phyloP scores from a whole-genome alignment of 2,329 filamentous ascomycete genomes.

The Neofusicoccum ribis region DNA sequence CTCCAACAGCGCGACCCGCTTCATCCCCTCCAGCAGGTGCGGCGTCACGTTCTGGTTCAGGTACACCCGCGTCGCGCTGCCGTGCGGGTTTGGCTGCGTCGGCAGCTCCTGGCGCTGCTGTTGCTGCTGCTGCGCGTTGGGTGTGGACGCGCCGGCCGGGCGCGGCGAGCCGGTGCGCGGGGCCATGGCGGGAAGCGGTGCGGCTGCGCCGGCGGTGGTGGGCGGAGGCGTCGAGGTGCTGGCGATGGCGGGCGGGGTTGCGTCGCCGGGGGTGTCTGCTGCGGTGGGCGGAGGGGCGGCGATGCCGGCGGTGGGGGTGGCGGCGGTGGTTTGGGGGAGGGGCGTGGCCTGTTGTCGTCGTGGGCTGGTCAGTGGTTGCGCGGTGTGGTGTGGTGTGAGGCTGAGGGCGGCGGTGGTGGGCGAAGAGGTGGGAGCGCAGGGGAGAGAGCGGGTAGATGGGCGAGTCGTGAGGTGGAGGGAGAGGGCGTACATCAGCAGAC shows the following conservation, averaged over 20 bases:
- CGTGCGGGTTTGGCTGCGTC: slow-evolving; percentile 45
- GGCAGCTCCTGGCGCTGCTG: slow-evolving; percentile 23
- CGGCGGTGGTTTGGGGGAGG: background rate
- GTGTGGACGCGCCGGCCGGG: background rate
- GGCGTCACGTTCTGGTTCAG: slow-evolving; percentile 53
- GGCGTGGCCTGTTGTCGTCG: background rate
- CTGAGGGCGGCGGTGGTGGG: background rate
- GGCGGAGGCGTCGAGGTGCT: slow-evolving; percentile 22
- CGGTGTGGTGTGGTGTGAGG: background rate
- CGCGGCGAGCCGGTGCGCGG: slow-evolving; percentile 27
- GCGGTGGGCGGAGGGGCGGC: slow-evolving; percentile 19
- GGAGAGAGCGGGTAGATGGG: slow-evolving; percentile 3
- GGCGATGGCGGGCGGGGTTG: slow-evolving; percentile 23
- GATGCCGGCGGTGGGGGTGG: slow-evolving; percentile 24
- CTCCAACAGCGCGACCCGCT: slow-evolving; percentile 51
- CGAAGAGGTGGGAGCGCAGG: background rate
- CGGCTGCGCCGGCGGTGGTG: slow-evolving; percentile 5
- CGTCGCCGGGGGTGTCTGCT: slow-evolving; percentile 3
- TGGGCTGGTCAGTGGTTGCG: background rate
- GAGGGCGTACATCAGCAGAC: slow-evolving; percentile 26
- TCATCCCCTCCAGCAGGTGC: slow-evolving; percentile 54
- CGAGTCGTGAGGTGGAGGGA: background rate
- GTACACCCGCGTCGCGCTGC: slow-evolving; percentile 50
- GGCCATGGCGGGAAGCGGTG: background rate
- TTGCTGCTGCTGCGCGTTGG: slow-evolving; percentile 2